Percentiles rank a stretch among this genome's conserved stretches.
Conservation (phyloP, 129 eudicot species). For the Helichrysum umbraculigerum region DNA sequence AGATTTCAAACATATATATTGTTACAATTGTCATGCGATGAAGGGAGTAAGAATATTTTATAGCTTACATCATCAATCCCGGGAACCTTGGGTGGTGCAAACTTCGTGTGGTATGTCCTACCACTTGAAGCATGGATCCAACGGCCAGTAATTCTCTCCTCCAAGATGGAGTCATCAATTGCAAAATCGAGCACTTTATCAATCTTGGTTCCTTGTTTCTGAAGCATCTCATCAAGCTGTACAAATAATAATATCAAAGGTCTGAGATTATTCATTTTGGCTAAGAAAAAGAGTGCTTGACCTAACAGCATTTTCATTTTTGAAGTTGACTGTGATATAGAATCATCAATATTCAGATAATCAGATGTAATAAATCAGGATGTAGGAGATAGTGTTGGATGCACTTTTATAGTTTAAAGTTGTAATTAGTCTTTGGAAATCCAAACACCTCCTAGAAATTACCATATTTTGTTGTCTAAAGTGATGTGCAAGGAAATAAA, state of each 20-base stretch:
- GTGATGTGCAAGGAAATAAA: background rate
- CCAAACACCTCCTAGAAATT: background rate
- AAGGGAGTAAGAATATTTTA: conserved; percentile 1
- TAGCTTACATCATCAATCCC: conserved; percentile 86
- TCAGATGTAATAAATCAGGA: background rate
- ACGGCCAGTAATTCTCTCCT: conserved; percentile 74
- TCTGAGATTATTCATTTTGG: background rate
- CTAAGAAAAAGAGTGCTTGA: background rate
- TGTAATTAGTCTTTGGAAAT: background rate
- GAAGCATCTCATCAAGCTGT: conserved; percentile 93
- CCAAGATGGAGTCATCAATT: conserved; percentile 59
- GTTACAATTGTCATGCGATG: background rate
- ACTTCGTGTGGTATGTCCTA: conserved; percentile 90
- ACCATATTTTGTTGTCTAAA: background rate
- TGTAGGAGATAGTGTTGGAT: background rate
- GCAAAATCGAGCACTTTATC: conserved; percentile 70
- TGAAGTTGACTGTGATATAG: background rate
- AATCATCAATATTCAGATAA: background rate
- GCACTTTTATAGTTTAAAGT: background rate
- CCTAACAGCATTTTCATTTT: background rate
- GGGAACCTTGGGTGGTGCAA: conserved; percentile 90
- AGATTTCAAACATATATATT: background rate
- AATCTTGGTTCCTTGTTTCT: conserved; percentile 61
- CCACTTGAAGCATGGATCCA: conserved; percentile 98
- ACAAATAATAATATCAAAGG: conserved; percentile 16